Base-by-base conservation (phyloP, 495 filamentous ascomycete genomes). In the Penicillium canescens region DNA sequence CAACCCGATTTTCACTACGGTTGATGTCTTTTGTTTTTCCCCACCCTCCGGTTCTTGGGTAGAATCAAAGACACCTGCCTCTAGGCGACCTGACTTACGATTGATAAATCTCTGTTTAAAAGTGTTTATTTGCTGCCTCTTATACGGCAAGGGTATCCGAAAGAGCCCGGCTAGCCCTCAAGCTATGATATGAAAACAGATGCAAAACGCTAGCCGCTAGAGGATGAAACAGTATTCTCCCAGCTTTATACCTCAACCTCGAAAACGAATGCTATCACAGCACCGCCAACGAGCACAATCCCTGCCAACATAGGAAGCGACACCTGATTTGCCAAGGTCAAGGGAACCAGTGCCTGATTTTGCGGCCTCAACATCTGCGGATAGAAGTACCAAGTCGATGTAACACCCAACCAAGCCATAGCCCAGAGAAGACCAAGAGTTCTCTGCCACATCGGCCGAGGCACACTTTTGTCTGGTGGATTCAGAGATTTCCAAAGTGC, bases 301-400 rank as follows among this genome's bases (percentile, higher is more conserved):
- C 35, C 46, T 46, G 26, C 18, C 31, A 52, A 28, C 6, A 42
- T 9, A 36, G 59, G 52, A 20, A 62, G 28, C 5, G 55, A 51
- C 23, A 59, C 36, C 2, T 14, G n/a, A 18, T 20, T 20, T 11
- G 44, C 52, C 8, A 62, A 14, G n/a, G 55, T 59, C 5, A 55
- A 52, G 10, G 60, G 60, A 23, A 63, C 60, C n/a, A 63, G 23
- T 21, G 46, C 42, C 16, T 56, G 53, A 13, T 60, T 60, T 18
- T 63, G 28, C 0, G 60, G 60, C 24, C 60, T 51, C 21, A 56
- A 11, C 42, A 60, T 50, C 14, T 60, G 56, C 11, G 60, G 60
- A n/a, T 60, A 60, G 23, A 63, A 57, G 38, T 54, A 63, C 52
- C 56, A 56, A 42, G 60, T 60, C 6, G 60, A 63, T 4, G 60